Evolutionary conservation across 2,329 filamentous ascomycete species (phyloP).

Genomic region (Alternaria alternata): DNA sequence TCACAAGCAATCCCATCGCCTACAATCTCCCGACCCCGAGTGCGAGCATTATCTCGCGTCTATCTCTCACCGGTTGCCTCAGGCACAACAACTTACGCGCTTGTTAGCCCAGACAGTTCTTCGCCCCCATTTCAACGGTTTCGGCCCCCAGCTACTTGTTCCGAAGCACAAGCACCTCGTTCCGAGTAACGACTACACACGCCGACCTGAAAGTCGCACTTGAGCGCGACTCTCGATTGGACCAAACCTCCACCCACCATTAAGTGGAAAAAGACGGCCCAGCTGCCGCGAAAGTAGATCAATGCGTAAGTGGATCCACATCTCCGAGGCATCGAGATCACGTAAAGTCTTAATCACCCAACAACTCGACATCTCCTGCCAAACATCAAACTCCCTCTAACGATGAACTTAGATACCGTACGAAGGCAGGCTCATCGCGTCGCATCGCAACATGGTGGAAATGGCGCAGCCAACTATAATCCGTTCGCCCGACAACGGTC

Average conservation of each 20-base stretch:
- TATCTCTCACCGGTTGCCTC: constrained; percentile 6
- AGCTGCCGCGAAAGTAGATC: constrained; percentile 24
- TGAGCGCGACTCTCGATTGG: constrained; percentile 10
- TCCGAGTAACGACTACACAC: neutral
- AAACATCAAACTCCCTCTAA: constrained; percentile 19
- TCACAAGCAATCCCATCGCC: constrained; percentile 8
- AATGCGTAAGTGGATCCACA: constrained; percentile 38
- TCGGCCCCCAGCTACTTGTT: constrained; percentile 17
- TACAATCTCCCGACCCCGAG: constrained; percentile 2
- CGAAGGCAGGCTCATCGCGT: constrained; percentile 47
- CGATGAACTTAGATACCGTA: constrained; percentile 42
- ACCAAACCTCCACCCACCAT: neutral
- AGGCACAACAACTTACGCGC: constrained; percentile 16
- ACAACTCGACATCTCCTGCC: neutral
- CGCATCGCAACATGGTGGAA: constrained; percentile 37
- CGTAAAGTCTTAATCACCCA: neutral
- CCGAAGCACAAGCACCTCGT: constrained; percentile 13
- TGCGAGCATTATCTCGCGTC: constrained; percentile 11
- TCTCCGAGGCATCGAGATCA: constrained; percentile 14
- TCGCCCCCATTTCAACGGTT: constrained; percentile 15
- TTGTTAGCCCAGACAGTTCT: constrained; percentile 21
- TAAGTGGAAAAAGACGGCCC: constrained; percentile 21
- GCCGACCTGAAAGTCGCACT: constrained; percentile 6
- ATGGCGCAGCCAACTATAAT: constrained; percentile 43
- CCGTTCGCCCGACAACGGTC: constrained; percentile 45